A percentile compares a stretch with the other conserved stretches of the same genome.
Conservation (phyloP, 2,329 filamentous ascomycete species). For the Penicillium hesseltinei region DNA sequence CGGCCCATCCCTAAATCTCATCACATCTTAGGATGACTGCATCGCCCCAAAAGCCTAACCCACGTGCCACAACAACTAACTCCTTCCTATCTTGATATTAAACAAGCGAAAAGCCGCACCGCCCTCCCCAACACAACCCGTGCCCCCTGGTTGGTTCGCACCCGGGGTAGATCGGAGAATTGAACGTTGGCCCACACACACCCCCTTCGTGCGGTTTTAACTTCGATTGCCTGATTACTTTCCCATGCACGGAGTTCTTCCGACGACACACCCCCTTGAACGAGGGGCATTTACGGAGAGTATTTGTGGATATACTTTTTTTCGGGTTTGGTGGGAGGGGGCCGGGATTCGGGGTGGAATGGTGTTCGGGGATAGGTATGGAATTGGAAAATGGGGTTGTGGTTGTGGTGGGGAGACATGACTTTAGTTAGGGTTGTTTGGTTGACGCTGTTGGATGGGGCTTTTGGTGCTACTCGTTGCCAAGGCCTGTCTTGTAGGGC, state of each 20-base stretch:
- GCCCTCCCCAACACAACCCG: neutral
- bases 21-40: neutral
- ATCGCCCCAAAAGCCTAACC: neutral
- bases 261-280: neutral
- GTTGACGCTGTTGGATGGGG: constrained; percentile 1
- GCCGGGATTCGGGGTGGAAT: neutral
- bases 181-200: neutral
- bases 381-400: neutral
- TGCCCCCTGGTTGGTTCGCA: neutral
- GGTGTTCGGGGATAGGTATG: neutral
- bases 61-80: neutral
- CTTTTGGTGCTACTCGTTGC: neutral
- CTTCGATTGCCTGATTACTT: neutral
- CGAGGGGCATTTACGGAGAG: too few relatives aligned
- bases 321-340: neutral
- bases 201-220: neutral
- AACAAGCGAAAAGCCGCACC: neutral
- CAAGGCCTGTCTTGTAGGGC: neutral
- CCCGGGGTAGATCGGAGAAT: constrained; percentile 1
- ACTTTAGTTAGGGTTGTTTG: neutral
- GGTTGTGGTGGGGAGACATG: neutral
- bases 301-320: neutral
- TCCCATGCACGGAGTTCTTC: neutral
- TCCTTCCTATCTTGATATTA: constrained; percentile 1
- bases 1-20: neutral